Conservation (phyloP, 2,329 filamentous ascomycete genomes). For the Lasiodiplodia sp. region DNA sequence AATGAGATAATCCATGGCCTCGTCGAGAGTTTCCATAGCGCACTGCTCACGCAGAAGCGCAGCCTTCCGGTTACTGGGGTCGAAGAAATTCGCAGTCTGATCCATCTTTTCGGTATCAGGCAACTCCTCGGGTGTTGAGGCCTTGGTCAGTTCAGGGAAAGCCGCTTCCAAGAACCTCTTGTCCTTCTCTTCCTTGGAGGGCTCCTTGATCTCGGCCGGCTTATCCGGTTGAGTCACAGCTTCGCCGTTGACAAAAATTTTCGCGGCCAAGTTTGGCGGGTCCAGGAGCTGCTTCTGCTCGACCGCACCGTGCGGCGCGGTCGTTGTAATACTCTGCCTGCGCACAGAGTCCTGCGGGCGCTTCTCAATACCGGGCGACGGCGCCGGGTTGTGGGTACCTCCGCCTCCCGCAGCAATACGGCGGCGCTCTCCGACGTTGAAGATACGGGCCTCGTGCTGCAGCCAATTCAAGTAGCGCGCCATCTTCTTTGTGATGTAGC, state of each 20-base stretch:
- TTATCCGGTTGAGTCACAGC: slow-evolving; percentile 47
- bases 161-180: slow-evolving; percentile 41
- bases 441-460: slow-evolving; percentile 93
- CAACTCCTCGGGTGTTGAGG: slow-evolving; percentile 34
- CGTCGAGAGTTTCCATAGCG: slow-evolving; percentile 89
- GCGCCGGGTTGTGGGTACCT: slow-evolving; percentile 27
- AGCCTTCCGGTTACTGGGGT: slow-evolving; percentile 84
- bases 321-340: slow-evolving; percentile 35
- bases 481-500: slow-evolving; percentile 98
- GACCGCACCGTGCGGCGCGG: slow-evolving; percentile 34
- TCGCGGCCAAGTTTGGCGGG: slow-evolving; percentile 52
- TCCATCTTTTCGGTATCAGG: slow-evolving; percentile 68
- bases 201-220: slow-evolving; percentile 38
- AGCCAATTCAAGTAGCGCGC: slow-evolving; percentile 96
- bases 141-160: slow-evolving; percentile 42
- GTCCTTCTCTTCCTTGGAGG: slow-evolving; percentile 32
- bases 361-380: slow-evolving; percentile 13
- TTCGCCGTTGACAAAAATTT: slow-evolving; percentile 67
- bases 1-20: slow-evolving; percentile 88
- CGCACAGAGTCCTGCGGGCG: slow-evolving; percentile 31
- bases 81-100: slow-evolving; percentile 92
- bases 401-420: slow-evolving; percentile 75
- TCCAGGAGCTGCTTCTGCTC: slow-evolving; percentile 35
- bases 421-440: slow-evolving; percentile 94
- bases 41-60: slow-evolving; percentile 88